Conservation (phyloP, 2,329 filamentous ascomycete genomes). For the Rhynchosporium graminicola region DNA sequence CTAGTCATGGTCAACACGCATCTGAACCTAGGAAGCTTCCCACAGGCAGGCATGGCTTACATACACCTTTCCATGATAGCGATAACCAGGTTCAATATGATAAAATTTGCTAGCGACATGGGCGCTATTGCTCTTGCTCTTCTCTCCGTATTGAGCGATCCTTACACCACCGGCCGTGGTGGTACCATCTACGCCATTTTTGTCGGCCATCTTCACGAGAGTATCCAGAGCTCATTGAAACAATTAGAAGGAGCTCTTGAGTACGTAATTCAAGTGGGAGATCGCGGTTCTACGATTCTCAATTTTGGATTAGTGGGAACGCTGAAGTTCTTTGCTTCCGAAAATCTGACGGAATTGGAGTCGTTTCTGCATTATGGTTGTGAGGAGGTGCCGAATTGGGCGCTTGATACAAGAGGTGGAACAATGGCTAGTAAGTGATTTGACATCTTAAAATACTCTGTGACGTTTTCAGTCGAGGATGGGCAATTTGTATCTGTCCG, state of each 20-base stretch:
- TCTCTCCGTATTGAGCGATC: conserved; percentile 62
- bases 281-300: conserved; percentile 70
- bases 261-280: conserved; percentile 64
- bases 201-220: conserved; percentile 67
- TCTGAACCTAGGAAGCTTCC: conserved; percentile 62
- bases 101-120: conserved; percentile 66
- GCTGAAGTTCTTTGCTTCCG: conserved; percentile 68
- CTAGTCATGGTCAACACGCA: conserved; percentile 68
- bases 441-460: background rate
- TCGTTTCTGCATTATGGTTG: conserved; percentile 69
- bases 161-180: conserved; percentile 67
- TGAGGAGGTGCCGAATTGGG: conserved; percentile 73
- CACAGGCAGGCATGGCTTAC: conserved; percentile 69
- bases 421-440: conserved; percentile 54
- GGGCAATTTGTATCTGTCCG: too few relatives aligned
- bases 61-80: conserved; percentile 68
- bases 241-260: conserved; percentile 68
- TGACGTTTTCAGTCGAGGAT: too few relatives aligned
- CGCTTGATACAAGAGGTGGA: conserved; percentile 69
- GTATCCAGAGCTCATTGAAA: conserved; percentile 58
- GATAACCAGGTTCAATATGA: conserved; percentile 69
- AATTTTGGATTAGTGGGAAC: conserved; percentile 68
- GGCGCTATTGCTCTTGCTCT: conserved; percentile 64
- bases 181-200: conserved; percentile 70
- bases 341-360: conserved; percentile 70